A percentile compares a stretch with the other conserved stretches of the same genome.
Conservation (phyloP, 805 yeast genomes). For the Danielozyma ontarioensis region DNA sequence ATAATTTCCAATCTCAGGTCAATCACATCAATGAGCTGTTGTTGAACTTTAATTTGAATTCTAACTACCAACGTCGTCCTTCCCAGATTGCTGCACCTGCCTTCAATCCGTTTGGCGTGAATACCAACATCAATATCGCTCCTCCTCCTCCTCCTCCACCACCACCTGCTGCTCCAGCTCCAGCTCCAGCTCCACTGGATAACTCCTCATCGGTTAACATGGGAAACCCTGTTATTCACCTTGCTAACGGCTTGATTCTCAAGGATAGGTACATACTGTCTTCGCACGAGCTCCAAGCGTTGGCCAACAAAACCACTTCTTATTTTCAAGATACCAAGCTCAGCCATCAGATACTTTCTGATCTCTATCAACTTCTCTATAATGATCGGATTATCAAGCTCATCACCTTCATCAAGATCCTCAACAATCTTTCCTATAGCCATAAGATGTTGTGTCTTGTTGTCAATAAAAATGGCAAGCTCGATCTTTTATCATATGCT, state of each 20-base stretch:
- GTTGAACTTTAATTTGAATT: conserved; percentile 23
- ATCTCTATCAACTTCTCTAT: conserved; percentile 21
- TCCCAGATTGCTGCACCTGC: conserved; percentile 9
- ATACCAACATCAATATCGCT: conserved; percentile 4
- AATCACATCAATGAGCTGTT: conserved; percentile 28
- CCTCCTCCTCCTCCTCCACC: conserved; percentile 2
- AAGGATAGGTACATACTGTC: conserved; percentile 54
- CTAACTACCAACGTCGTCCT: conserved; percentile 34
- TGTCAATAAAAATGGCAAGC: conserved; percentile 57
- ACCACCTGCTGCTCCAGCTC: conserved; percentile 6
- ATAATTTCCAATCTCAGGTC: conserved; percentile 17
- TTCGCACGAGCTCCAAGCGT: conserved; percentile 48
- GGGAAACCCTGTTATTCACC: conserved; percentile 18
- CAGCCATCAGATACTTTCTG: conserved; percentile 19
- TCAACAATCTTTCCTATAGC: conserved; percentile 36
- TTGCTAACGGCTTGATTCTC: conserved; percentile 61
- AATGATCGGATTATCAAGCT: conserved; percentile 25
- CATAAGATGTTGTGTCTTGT: conserved; percentile 44
- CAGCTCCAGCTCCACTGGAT: conserved; percentile 2
- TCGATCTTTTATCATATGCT: conserved; percentile 67
- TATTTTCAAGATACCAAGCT: conserved; percentile 45
- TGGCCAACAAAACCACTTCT: conserved; percentile 43
- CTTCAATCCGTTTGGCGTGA: not conserved
- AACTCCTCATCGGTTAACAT: conserved; percentile 1
- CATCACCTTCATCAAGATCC: conserved; percentile 33